Conservation (phyloP, 768 basidiomycete genomes). For the Boletus vermiculosoides region DNA sequence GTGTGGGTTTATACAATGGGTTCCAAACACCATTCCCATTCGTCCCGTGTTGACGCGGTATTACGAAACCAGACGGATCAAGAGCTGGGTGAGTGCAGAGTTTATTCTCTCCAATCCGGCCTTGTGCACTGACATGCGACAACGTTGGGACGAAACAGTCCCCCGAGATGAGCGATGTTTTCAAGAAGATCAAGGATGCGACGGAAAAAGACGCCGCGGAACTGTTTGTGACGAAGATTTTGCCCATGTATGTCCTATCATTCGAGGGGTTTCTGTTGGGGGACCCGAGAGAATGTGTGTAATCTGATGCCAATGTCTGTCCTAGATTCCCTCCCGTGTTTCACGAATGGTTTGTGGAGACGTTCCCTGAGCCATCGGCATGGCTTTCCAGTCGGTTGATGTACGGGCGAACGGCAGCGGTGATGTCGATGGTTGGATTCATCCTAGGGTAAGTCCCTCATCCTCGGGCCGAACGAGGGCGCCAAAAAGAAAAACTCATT, state of each 20-base stretch:
- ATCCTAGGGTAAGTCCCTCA: conserved; percentile 73
- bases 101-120: background rate
- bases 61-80: conserved; percentile 56
- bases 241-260: conserved; percentile 48
- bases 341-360: conserved; percentile 96
- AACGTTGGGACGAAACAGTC: conserved; percentile 31
- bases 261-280: background rate
- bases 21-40: conserved; percentile 84
- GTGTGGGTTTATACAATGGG: conserved; percentile 99
- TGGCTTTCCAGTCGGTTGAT: conserved; percentile 89
- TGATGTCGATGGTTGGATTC: conserved; percentile 98
- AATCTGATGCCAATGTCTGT: background rate
- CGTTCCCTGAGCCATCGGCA: conserved; percentile 93
- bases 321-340: conserved; percentile 80
- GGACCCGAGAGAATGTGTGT: too few species aligned
- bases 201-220: conserved; percentile 50
- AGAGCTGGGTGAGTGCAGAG: conserved; percentile 44
- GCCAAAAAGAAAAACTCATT: background rate
- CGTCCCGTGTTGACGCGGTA: conserved; percentile 68
- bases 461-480: too few species aligned
- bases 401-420: conserved; percentile 88
- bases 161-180: conserved; percentile 44
- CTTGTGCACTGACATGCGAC: background rate
- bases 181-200: conserved; percentile 50
- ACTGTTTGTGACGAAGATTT: conserved; percentile 52